Evolutionary conservation across 352 stramenopile species (phyloP), one percentile per base, ranked within the genome.

Genomic region (Phytophthora palmivora): DNA sequence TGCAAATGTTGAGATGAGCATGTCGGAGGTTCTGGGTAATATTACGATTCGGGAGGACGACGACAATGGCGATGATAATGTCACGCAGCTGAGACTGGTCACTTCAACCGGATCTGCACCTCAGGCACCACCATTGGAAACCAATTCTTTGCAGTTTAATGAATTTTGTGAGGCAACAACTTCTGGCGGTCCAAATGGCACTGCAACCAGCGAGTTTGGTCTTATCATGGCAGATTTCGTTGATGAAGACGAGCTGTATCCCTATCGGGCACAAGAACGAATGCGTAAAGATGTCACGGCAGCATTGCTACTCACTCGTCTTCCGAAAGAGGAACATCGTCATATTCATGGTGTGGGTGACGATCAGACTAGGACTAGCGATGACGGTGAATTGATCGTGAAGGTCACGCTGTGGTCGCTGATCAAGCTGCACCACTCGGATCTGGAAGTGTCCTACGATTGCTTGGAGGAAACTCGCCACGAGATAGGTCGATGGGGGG

Each of bases 41-140:
- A 76, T 82, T 22, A 82, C 72, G 19, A 67, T 84, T 30, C 70
- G 75, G n/a, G 72, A 82, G 32, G 62, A 79, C 30, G 72, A 84
- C 30, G 74, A 79, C 33, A 65, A 65, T 30, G 46, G 67, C 11
- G 56, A 66, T 1, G 46, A 69, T 22, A 63, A 70, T 33, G 53
- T 78, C 15, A 46, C 46, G 47, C 74, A 82, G 30, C 50, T 79
- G 28, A 69, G 74, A 26, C 41, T 82, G 19, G 67, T 79, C 2
- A 62, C 63, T 2, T 66, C 59, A 4, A 61, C 58, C 19, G 56
- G 46, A 30, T 63, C 48, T 3, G 57, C 57, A 22, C 50, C 56
- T 14, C 28, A 70, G 24, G 63, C 51, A 4, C 55, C 50, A 10
- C 48, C 59, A 8, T 7, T 70, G 16, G 74, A 82, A 52, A 74